Conservation (phyloP, 805 yeast species). For the Candida berthetii region DNA sequence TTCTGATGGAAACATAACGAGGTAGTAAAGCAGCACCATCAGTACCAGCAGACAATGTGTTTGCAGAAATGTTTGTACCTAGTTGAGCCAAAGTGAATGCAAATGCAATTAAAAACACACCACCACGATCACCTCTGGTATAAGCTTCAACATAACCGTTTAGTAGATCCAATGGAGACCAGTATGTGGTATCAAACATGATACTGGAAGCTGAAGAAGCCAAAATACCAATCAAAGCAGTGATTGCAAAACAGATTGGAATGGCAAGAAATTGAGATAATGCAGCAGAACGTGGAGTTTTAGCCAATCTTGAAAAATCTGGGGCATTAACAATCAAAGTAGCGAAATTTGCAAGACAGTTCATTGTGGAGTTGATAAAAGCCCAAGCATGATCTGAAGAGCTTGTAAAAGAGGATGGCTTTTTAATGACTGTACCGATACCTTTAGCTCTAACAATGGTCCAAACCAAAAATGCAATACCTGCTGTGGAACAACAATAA, state of each 20-base stretch:
- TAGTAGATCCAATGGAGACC: slow-evolving; percentile 76
- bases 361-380: slow-evolving; percentile 72
- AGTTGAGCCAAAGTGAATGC: slow-evolving; percentile 73
- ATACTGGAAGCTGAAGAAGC: slow-evolving; percentile 74
- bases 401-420: slow-evolving; percentile 35
- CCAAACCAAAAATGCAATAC: slow-evolving; percentile 81
- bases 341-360: slow-evolving; percentile 79
- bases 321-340: slow-evolving; percentile 87
- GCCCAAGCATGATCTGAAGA: slow-evolving; percentile 78
- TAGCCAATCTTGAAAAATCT: slow-evolving; percentile 82
- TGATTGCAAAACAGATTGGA: slow-evolving; percentile 73
- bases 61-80: slow-evolving; percentile 73
- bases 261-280: slow-evolving; percentile 59
- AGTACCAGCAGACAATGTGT: slow-evolving; percentile 67
- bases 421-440: slow-evolving; percentile 64
- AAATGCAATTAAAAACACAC: slow-evolving; percentile 68
- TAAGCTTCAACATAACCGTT: slow-evolving; percentile 51
- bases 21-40: slow-evolving; percentile 66
- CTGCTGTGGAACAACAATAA: slow-evolving; percentile 73
- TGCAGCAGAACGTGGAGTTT: slow-evolving; percentile 42
- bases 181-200: slow-evolving; percentile 61
- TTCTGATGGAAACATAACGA: slow-evolving; percentile 60
- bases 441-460: slow-evolving; percentile 76
- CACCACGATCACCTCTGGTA: slow-evolving; percentile 62
- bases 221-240: slow-evolving; percentile 79